Evolutionary conservation across 345 rosid genomes (phyloP).

Genomic region (Durio zibethinus): DNA sequence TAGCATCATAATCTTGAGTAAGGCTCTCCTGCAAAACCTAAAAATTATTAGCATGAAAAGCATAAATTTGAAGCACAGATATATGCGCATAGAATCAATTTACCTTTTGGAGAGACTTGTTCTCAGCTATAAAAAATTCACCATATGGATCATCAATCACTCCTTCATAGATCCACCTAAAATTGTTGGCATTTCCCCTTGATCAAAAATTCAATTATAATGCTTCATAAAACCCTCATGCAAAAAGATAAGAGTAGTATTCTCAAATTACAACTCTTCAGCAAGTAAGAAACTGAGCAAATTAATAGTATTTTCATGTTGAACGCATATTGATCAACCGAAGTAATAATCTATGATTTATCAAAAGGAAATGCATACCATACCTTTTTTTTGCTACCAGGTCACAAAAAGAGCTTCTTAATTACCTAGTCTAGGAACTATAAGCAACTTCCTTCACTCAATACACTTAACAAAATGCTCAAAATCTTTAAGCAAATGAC

Average conservation of each 20-base stretch:
- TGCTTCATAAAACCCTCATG: background rate
- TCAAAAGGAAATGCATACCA: background rate
- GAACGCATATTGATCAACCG: background rate
- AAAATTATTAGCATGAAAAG: constrained; percentile 27
- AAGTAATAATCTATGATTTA: background rate
- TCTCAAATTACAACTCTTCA: background rate
- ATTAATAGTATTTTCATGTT: background rate
- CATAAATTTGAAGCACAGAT: constrained; percentile 1
- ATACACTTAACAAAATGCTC: background rate
- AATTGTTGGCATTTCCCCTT: constrained; percentile 19
- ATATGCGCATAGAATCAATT: background rate
- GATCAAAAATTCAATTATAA: constrained; percentile 21
- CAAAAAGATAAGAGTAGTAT: constrained; percentile 7
- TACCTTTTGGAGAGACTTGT: constrained; percentile 89
- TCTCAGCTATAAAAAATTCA: constrained; percentile 90
- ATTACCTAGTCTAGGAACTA: background rate
- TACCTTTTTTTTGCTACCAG: background rate
- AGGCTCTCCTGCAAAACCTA: constrained; percentile 77
- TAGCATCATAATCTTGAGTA: constrained; percentile 74
- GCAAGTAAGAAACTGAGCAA: background rate
- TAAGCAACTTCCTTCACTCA: background rate
- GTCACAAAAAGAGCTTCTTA: background rate
- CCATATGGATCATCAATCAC: constrained; percentile 96
- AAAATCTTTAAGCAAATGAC: background rate
- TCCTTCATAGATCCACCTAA: constrained; percentile 99